A percentile compares a stretch with the other conserved stretches of the same genome.
These are phyloP conservation scores for Leptodontidium sp. DNA, from an alignment of 2,329 filamentous ascomycete species.

Conservation along the genomic window DNA sequence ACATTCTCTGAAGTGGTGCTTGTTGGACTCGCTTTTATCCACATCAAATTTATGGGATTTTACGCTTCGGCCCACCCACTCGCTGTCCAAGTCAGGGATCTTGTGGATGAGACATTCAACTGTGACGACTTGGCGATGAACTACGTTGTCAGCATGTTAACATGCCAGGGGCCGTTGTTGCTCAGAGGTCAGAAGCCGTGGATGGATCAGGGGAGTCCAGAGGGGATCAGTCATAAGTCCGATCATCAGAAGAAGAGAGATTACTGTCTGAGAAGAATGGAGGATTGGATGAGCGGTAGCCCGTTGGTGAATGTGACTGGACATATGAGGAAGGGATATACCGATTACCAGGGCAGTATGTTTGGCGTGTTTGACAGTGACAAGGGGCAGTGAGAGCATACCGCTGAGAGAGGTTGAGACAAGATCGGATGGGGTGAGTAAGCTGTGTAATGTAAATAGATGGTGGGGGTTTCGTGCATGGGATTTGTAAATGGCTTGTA, in stretches of 20 bases:
- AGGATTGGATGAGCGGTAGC: constrained; percentile 9
- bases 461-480: too few relatives aligned
- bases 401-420: not conserved
- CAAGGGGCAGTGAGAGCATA: not conserved
- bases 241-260: constrained; percentile 9
- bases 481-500: not conserved
- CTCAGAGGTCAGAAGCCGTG: constrained; percentile 11
- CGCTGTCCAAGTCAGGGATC: not conserved
- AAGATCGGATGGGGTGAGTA: too few relatives aligned
- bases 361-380: constrained; percentile 2
- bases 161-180: constrained; percentile 8
- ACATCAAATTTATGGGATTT: constrained; percentile 17
- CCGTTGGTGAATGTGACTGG: constrained; percentile 8
- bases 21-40: constrained; percentile 14
- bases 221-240: constrained; percentile 1
- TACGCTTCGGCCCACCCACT: not conserved
- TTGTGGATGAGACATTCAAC: constrained; percentile 11
- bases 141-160: constrained; percentile 10
- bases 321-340: constrained; percentile 9
- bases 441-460: not conserved
- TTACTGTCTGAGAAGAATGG: not conserved
- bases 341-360: not conserved
- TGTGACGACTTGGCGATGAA: constrained; percentile 11
- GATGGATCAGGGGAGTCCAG: not conserved
- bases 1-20: not conserved